Evolutionary conservation across 1,284 basidiomycete genomes (phyloP).

Genomic region (Polyporus tsugae): DNA sequence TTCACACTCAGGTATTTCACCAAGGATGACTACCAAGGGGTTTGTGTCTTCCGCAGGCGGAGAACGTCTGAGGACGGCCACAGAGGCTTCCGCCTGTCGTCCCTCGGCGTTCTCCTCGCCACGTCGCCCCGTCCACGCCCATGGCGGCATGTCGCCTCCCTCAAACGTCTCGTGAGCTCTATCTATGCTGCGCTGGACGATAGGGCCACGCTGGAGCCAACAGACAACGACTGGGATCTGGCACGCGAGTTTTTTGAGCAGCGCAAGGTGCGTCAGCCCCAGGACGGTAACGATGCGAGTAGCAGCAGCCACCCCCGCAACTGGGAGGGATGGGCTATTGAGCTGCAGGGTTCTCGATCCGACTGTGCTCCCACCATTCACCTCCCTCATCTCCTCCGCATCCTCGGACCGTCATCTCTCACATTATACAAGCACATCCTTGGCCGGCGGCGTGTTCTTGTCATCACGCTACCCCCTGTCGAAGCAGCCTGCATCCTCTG

Average conservation of each 20-base stretch:
- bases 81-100: conserved; percentile 79
- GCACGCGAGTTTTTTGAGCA: conserved; percentile 71
- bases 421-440: conserved; percentile 83
- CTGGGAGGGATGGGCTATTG: conserved; percentile 73
- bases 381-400: conserved; percentile 72
- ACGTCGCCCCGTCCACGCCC: conserved; percentile 70
- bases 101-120: conserved; percentile 77
- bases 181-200: conserved; percentile 63
- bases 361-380: conserved; percentile 63
- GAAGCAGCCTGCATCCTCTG: conserved; percentile 81
- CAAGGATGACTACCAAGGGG: conserved; percentile 70
- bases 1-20: conserved; percentile 67
- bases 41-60: conserved; percentile 74
- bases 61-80: conserved; percentile 73
- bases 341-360: conserved; percentile 56
- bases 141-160: conserved; percentile 70
- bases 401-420: conserved; percentile 77
- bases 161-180: conserved; percentile 64
- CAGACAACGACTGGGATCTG: conserved; percentile 69
- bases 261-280: conserved; percentile 54
- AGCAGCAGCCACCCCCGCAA: conserved; percentile 45
- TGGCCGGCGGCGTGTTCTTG: conserved; percentile 72
- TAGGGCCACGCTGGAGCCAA: conserved; percentile 55
- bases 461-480: conserved; percentile 80
- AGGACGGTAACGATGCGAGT: conserved; percentile 49